Evolutionary conservation across 208 protist species (phyloP).

Genomic region (Polymyxa betae): DNA sequence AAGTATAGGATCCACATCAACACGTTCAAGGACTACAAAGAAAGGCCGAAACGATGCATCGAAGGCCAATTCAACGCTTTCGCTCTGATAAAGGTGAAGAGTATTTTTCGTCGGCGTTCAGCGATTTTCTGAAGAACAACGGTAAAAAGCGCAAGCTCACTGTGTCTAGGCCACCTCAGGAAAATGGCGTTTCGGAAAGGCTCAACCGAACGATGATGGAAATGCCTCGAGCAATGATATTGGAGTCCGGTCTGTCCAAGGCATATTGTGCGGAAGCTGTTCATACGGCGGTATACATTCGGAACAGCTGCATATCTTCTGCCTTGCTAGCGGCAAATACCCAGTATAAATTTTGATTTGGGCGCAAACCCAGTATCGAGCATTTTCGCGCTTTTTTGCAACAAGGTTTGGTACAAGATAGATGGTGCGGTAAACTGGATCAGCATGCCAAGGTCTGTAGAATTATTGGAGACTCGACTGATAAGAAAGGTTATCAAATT

Average conservation of each 20-base stretch:
- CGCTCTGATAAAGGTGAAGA: conserved; percentile 16
- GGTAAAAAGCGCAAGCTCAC: not conserved
- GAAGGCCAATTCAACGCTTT: not conserved
- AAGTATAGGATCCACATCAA: too few relatives aligned
- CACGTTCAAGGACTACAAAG: conserved; percentile 51
- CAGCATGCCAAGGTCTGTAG: not conserved
- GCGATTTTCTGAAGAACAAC: not conserved
- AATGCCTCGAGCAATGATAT: not conserved
- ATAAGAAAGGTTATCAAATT: not conserved
- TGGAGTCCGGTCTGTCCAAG: not conserved
- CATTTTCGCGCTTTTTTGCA: not conserved
- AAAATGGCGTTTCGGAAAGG: conserved; percentile 23
- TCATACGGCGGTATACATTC: not conserved
- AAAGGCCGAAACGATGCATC: not conserved
- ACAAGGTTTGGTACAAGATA: not conserved
- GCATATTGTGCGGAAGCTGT: not conserved
- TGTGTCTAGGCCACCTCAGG: not conserved
- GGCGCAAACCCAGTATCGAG: not conserved
- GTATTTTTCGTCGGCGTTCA: not conserved
- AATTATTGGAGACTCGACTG: not conserved
- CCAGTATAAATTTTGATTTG: not conserved
- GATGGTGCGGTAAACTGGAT: conserved; percentile 1
- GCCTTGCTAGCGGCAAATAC: not conserved
- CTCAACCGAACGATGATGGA: conserved; percentile 8
- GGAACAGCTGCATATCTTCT: not conserved